Evolutionary conservation across 176 grass and related monocot genomes (phyloP), one percentile per base, ranked within the genome.

Genomic region (Poa annua): DNA sequence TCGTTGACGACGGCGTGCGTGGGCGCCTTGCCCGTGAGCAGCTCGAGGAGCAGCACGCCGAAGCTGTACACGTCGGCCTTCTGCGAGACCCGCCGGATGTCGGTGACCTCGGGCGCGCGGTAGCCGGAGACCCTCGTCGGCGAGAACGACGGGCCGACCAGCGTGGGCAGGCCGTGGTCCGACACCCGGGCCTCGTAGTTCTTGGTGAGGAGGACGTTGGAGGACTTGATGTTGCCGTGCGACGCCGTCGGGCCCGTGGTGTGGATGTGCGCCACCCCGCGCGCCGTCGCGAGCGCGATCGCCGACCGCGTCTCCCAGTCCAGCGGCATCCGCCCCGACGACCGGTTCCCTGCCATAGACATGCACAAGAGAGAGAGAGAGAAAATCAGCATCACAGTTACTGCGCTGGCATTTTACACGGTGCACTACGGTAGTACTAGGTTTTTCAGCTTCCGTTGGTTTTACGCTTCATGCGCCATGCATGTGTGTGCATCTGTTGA

Each of bases 211-310:
- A 98, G 96, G 34, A 98, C 89, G 83, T 98, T 98, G 59, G 96
- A 98, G 24, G 96, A 98, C 83, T 98, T 98, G 83, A 98, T 95
- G 87, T 98, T 98, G 85, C 96, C 96, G 50, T 98, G 96, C 17
- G 96, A 98, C 85, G 91, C 83, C 55, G 89, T 86, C 1, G 93
- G 85, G 0, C 39, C 26, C 1, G 85, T 89, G 10, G 93, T 92
- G 88, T 98, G 96, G 85, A 98, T 98, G 96, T 93, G 80, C 57
- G 77, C 80, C 17, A 95, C 35, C 42, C 93, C 93, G 11, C 74
- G 85, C 29, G 96, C 96, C 15, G 91, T 85, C 72, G 96, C 77
- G 0, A 95, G 85, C 29, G 92, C 89, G 51, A 98, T 92, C 66
- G 86, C 83, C 76, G 86, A 88, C 66, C 96, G 53, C 70, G 91